Evolutionary conservation across 441 rosid species (phyloP).

Genomic region (Macaranga tanarius): DNA sequence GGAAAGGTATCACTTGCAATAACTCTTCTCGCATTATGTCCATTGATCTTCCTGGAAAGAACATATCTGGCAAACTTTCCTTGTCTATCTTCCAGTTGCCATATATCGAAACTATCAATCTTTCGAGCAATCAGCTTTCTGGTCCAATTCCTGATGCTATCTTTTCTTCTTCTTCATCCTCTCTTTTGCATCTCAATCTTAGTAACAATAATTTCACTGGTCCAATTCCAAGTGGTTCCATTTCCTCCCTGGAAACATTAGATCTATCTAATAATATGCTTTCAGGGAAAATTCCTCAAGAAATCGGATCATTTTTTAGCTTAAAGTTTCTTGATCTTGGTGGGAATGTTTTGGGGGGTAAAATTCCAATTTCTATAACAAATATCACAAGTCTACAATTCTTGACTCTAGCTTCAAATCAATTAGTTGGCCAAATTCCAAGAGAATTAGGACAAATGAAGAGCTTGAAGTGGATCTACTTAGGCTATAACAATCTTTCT

Average conservation of each 20-base stretch:
- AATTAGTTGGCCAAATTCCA: conserved; percentile 59
- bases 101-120: conserved; percentile 47
- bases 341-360: conserved; percentile 67
- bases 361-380: conserved; percentile 48
- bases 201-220: conserved; percentile 87
- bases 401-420: conserved; percentile 83
- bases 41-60: conserved; percentile 54
- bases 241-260: conserved; percentile 44
- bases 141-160: conserved; percentile 50
- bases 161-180: conserved; percentile 43
- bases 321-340: conserved; percentile 74
- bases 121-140: conserved; percentile 61
- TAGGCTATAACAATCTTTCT: conserved; percentile 86
- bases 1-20: conserved; percentile 72
- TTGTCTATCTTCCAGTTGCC: conserved; percentile 51
- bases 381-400: conserved; percentile 50
- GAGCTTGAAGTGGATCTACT: conserved; percentile 73
- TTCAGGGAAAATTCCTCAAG: conserved; percentile 47
- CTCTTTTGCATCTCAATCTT: conserved; percentile 63
- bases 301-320: conserved; percentile 51
- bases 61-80: conserved; percentile 57
- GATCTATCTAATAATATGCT: conserved; percentile 86
- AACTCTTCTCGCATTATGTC: conserved; percentile 45
- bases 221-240: conserved; percentile 40
- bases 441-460: conserved; percentile 45